Base-by-base conservation (phyloP, 768 basidiomycete genomes). In the Mycena indigotica region DNA sequence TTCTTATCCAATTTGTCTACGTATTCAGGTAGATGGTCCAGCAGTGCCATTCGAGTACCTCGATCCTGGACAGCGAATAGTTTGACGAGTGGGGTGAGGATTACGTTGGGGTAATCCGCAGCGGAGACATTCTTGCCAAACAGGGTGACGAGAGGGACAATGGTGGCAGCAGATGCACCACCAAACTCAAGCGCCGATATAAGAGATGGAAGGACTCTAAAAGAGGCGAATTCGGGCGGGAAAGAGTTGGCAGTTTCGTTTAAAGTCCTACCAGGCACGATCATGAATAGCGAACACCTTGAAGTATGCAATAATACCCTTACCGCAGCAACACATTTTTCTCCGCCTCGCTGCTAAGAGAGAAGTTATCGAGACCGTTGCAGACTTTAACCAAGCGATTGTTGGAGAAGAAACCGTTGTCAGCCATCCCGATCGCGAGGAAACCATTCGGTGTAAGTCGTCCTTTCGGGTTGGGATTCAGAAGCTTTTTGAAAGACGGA, bases 61-160 rank as follows among this genome's bases (percentile, higher is more conserved):
- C 97, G 84, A 72, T 99, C 97, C 0, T 95, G 91, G 63, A 89
- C 95, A 2, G 88, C 82, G 65, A 82, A 98, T 32, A 98, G 78
- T 70, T 88, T 92, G 40, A 93, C 80, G 2, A 99, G 78, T 0
- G 96, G 93, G 5, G 81, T 81, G 2, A 95, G 71, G 16, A 98
- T 84, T 4, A 83, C 66, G 32, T 79, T 80, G 2, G 78, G 67
- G 66, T 95, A 96, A 49, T 95, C 87, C 19, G 85, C 81, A 1
- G 85, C 80, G 0, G 89, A 73, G 0, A 91, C 79, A 62, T 84
- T 83, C 65, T 81, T 84, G 3, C 93, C 90, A 35, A 97, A 83
- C 53, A 87, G 86, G 28, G 98, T 74, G 10, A 95, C 87, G 2
- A 98, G 77, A 1, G 96, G 94, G 12, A 98, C 76, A 54, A 97